A percentile compares a stretch with the other conserved stretches of the same genome.
These are phyloP conservation scores for Adansonia madagascariensis DNA, from an alignment of 441 rosid species.

Conservation along the genomic window DNA sequence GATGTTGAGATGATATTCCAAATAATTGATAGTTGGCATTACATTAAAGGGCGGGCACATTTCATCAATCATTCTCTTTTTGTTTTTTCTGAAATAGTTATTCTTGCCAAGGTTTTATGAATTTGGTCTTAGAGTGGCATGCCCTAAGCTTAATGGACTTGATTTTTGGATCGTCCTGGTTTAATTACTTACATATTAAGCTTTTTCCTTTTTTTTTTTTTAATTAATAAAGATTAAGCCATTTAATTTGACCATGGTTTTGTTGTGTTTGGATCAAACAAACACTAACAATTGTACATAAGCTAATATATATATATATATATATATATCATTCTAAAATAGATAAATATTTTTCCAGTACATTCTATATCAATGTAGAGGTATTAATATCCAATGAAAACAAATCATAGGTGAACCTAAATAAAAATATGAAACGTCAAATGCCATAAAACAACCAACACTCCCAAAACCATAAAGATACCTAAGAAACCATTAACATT, in stretches of 20 bases:
- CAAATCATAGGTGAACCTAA: background rate
- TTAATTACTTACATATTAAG: background rate
- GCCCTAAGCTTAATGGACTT: background rate
- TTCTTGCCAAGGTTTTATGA: background rate
- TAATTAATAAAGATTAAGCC: background rate
- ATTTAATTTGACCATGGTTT: background rate
- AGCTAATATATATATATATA: background rate
- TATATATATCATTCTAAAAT: background rate
- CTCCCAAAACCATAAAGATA: background rate
- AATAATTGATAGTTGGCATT: conserved; percentile 6
- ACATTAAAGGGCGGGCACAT: conserved; percentile 17
- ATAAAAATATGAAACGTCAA: too few relatives aligned
- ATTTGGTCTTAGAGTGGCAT: background rate
- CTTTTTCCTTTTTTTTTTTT: too few relatives aligned
- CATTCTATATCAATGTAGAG: background rate
- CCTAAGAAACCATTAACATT: background rate
- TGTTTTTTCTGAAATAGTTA: background rate
- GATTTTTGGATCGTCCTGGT: background rate
- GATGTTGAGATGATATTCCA: conserved; percentile 17
- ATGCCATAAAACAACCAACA: background rate
- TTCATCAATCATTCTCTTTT: too few relatives aligned
- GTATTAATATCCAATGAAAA: background rate
- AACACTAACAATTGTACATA: background rate
- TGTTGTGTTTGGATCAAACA: background rate
- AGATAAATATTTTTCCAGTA: background rate